Base-by-base conservation (phyloP, 2,329 filamentous ascomycete genomes). In the Arthrobotrys pseudoclavata region DNA sequence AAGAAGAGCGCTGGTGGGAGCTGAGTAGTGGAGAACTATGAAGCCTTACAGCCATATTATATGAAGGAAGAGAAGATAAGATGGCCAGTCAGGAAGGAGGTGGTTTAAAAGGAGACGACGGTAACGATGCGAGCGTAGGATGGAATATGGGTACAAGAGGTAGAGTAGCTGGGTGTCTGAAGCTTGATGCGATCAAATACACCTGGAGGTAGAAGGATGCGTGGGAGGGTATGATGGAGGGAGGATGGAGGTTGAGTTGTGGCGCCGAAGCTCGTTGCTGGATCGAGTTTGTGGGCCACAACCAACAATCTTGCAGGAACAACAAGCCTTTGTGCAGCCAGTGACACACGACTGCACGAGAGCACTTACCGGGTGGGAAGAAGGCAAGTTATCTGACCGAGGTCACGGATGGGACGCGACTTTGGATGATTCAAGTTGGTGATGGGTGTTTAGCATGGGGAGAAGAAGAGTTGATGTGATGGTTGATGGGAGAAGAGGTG, bases 11-110 rank as follows among this genome's bases (percentile, higher is more conserved):
- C 15, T 47, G 20, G 66, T 40, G 53, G 37, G 48, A 61, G 34
- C 47, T 62, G 5, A n/a, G 40, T 24, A 26, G 42, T 34, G 50
- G 47, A 29, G 42, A 57, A 61, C 24, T 29, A 31, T 34, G 52
- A 40, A 67, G 66, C 57, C 72, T 69, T 76, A 76, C 72, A 29
- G 45, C 47, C 50, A 66, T 76, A 24, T 55, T 34, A 63, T 26
- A 61, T 50, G 53, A 57, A 20, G 67, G 53, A 47, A 12, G 37
- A 26, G 31, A 29, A 26, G 18, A 34, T 22, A 24, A n/a, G 60
- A 24, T 48, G 15, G 24, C 60, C 45, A 48, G 60, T 57, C 24
- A 48, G 10, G 40, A 40, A 26, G 20, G 50, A 64, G 40, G 50
- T 31, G 50, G 20, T 22, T 22, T 40, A 5, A 13, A 20, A 68